Conservation (phyloP, 2,329 filamentous ascomycete species). For the Ophiocordyceps unilateralis region DNA sequence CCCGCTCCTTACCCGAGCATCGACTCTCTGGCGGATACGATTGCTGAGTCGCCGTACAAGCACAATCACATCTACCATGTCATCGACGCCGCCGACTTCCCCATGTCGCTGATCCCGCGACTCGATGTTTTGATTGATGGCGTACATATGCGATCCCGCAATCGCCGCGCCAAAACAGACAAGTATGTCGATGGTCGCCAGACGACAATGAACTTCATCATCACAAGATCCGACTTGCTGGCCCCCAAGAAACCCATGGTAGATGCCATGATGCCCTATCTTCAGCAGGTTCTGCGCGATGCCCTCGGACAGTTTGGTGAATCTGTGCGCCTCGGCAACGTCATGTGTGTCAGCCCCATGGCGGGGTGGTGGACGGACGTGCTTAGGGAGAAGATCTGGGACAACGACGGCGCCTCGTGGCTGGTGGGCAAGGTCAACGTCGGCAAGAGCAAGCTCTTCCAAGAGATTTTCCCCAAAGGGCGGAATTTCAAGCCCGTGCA, state of each 20-base stretch:
- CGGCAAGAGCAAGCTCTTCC: conserved; percentile 85
- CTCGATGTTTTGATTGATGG: conserved; percentile 54
- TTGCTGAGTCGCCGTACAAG: conserved; percentile 75
- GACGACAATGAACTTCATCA: conserved; percentile 74
- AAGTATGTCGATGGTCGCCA: conserved; percentile 51
- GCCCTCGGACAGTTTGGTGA: conserved; percentile 51
- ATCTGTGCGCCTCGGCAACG: conserved; percentile 69
- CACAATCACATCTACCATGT: conserved; percentile 93
- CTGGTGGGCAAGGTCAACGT: conserved; percentile 98
- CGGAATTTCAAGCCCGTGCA: conserved; percentile 9
- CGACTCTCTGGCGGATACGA: conserved; percentile 64
- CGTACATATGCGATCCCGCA: conserved; percentile 59
- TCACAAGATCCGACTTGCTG: conserved; percentile 75
- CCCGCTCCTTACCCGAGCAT: conserved; percentile 69
- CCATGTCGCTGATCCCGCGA: conserved; percentile 73
- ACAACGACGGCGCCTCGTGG: conserved; percentile 75
- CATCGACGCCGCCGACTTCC: conserved; percentile 89
- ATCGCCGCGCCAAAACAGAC: conserved; percentile 54
- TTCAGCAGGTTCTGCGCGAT: conserved; percentile 60
- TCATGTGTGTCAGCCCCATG: conserved; percentile 73
- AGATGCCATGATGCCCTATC: conserved; percentile 70
- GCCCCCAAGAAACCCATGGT: conserved; percentile 73
- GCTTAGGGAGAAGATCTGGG: conserved; percentile 72
- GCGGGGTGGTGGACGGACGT: conserved; percentile 80
- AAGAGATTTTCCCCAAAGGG: conserved; percentile 70